Base-by-base conservation (phyloP, 2,329 filamentous ascomycete genomes). In the Fusarium newnesense region DNA sequence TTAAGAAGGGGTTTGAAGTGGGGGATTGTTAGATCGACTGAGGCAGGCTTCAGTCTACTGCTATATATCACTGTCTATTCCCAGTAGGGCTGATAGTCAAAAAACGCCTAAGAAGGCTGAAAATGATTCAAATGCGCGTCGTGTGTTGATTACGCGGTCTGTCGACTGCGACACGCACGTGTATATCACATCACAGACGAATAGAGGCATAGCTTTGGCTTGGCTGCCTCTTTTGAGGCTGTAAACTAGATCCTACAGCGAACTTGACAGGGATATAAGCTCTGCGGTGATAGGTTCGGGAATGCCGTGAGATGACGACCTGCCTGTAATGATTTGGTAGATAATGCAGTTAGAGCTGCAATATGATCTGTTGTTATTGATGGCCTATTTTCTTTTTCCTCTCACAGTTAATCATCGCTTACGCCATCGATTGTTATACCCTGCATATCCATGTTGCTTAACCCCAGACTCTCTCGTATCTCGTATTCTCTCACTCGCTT, bases 91-190 rank as follows among this genome's bases (percentile, higher is more conserved):
- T 32, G 32, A 32, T 69, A 9, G 28, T 32, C 15, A 7, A 28
- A 69, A 69, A 64, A 64, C 40, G 67, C 67, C 67, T 44, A 32
- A 15, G 26, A 26, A 52, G 24, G 65, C 50, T 65, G 69, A 69
- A 53, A 26, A 44, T 52, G 66, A 52, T 28, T 10, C 19, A 7
- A 44, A 56, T 34, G 28, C 24, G 57, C 66, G 67, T 69, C 67
- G 67, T 69, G 65, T 69, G 59, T 60, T 9, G 67, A 58, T 69
- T 62, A 69, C 67, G 67, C 52, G 65, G 67, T 69, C 67, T 18
- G 26, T 64, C 19, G 46, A 40, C 62, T 65, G 56, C 62, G 62
- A 44, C 61, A 62, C 52, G 16, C 43, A 64, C 43, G 43, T 47
- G 43, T 34, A 42, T 30, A 68, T 50, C 47, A 39, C 37, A 63